These are phyloP conservation scores for Musa beccarii DNA, from an alignment of 176 grass and related monocot genomes.

Conservation along the genomic window DNA sequence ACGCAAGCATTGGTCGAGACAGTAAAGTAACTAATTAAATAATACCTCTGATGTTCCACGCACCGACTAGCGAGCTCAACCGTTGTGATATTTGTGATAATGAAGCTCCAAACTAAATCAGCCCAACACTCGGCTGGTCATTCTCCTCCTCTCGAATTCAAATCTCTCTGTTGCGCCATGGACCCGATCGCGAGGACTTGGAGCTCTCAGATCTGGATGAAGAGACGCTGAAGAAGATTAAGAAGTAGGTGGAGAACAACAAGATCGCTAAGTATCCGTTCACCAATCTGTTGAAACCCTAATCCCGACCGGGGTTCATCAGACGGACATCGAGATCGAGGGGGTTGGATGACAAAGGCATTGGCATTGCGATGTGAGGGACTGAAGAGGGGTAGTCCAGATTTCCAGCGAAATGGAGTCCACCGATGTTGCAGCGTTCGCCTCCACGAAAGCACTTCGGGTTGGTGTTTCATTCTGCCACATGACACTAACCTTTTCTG, in stretches of 20 bases:
- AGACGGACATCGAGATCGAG: conserved; percentile 69
- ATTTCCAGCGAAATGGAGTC: not conserved
- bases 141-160: not conserved
- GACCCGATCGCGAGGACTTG: conserved; percentile 69
- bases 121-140: not conserved
- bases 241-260: conserved; percentile 25
- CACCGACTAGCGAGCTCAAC: not conserved
- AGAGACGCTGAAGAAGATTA: conserved; percentile 39
- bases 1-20: too few relatives aligned
- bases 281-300: conserved; percentile 19
- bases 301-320: conserved; percentile 44
- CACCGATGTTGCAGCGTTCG: conserved; percentile 46
- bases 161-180: not conserved
- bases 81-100: not conserved
- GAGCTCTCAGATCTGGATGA: conserved; percentile 50
- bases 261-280: not conserved
- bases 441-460: too few relatives aligned
- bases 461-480: too few relatives aligned
- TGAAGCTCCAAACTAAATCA: not conserved
- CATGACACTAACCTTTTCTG: conserved; percentile 9
- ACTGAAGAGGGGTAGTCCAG: conserved; percentile 34
- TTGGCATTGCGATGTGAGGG: conserved; percentile 79
- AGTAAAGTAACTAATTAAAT: too few relatives aligned
- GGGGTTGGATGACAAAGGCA: conserved; percentile 67
- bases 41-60: not conserved